These are phyloP conservation scores for Hygrophorus russula DNA, from an alignment of 768 basidiomycete genomes.

Conservation along the genomic window DNA sequence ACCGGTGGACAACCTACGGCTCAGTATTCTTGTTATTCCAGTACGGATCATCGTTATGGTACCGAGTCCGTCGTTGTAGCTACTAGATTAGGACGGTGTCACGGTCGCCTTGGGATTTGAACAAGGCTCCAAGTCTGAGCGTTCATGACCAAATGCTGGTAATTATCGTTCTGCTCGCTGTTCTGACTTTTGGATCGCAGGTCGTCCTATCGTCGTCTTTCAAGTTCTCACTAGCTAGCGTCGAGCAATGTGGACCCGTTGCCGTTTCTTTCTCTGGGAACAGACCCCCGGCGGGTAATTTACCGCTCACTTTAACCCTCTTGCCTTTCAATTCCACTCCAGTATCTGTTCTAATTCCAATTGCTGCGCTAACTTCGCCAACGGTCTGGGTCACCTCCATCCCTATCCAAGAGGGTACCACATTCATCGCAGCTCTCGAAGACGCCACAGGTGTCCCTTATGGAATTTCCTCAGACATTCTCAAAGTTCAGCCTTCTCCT, in stretches of 20 bases:
- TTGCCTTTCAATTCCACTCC: slow-evolving; percentile 44
- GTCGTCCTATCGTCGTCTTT: background rate
- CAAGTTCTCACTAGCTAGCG: background rate
- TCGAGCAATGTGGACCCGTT: background rate
- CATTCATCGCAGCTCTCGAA: slow-evolving; percentile 46
- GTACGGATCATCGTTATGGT: too few relatives aligned
- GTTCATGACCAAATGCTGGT: too few relatives aligned
- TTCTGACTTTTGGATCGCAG: slow-evolving; percentile 13
- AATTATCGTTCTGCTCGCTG: background rate
- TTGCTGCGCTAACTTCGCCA: slow-evolving; percentile 21
- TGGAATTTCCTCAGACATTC: slow-evolving; percentile 36
- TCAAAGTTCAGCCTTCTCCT: slow-evolving; percentile 29
- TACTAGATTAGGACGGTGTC: too few relatives aligned
- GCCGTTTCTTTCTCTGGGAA: background rate
- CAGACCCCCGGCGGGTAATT: slow-evolving; percentile 18
- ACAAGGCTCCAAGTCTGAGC: too few relatives aligned
- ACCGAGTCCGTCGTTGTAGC: too few relatives aligned
- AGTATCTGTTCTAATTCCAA: slow-evolving; percentile 33
- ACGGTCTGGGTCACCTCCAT: slow-evolving; percentile 38
- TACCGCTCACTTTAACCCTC: slow-evolving; percentile 37
- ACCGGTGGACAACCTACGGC: background rate
- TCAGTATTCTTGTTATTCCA: too few relatives aligned
- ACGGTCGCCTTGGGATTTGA: too few relatives aligned
- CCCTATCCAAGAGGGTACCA: slow-evolving; percentile 35
- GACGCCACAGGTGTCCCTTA: slow-evolving; percentile 28